A percentile compares a stretch with the other conserved stretches of the same genome.
Conservation (phyloP, 441 rosid species). For the Populus trichocarpa region DNA sequence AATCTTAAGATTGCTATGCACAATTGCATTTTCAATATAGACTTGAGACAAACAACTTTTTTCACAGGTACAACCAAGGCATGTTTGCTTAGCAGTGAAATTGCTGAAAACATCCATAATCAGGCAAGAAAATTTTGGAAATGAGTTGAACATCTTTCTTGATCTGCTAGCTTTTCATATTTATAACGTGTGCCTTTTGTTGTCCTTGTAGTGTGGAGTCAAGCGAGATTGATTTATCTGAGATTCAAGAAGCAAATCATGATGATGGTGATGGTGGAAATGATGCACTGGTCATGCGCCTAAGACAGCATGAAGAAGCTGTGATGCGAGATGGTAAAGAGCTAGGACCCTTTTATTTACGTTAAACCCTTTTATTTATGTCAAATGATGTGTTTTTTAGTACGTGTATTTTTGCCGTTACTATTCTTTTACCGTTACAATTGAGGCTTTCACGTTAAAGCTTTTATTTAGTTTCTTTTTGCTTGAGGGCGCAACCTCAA, state of each 20-base stretch:
- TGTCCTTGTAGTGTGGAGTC: slow-evolving; percentile 79
- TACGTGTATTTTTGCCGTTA: background rate
- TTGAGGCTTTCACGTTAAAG: background rate
- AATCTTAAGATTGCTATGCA: background rate
- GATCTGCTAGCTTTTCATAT: background rate
- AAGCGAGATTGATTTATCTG: slow-evolving; percentile 90
- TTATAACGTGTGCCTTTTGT: background rate
- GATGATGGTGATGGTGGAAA: slow-evolving; percentile 34
- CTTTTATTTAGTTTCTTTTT: too few species aligned
- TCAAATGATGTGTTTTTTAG: background rate
- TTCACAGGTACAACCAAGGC: slow-evolving; percentile 72
- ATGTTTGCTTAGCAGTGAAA: slow-evolving; percentile 81
- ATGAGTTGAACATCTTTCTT: background rate
- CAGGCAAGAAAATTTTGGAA: slow-evolving; percentile 45
- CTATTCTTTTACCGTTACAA: background rate
- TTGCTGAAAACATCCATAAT: slow-evolving; percentile 85
- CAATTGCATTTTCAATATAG: slow-evolving; percentile 7
- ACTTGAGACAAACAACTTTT: background rate
- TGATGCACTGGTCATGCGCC: slow-evolving; percentile 70
- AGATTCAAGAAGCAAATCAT: slow-evolving; percentile 67
- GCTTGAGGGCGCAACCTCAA: too few species aligned
- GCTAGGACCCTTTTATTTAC: background rate
- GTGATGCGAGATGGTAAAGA: slow-evolving; percentile 60
- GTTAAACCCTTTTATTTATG: background rate
- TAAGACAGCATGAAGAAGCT: slow-evolving; percentile 87